Evolutionary conservation across 495 filamentous ascomycete species (phyloP).

Genomic region (Annulohypoxylon stygium): DNA sequence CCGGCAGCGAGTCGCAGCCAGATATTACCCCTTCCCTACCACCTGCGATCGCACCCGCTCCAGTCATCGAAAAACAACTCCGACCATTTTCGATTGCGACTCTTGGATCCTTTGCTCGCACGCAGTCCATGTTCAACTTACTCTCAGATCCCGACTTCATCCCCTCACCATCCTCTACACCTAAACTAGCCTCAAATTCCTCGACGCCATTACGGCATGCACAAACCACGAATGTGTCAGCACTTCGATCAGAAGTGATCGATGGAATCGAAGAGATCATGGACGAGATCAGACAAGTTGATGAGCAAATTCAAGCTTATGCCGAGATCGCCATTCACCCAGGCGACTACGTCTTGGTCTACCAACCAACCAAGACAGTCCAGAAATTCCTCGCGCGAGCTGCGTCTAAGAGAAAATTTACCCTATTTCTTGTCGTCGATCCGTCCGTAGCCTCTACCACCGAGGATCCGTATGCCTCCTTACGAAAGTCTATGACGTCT

Average conservation of each 20-base stretch:
- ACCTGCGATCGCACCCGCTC: constrained; percentile 40
- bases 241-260: constrained; percentile 87
- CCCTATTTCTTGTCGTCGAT: constrained; percentile 82
- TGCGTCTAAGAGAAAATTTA: constrained; percentile 86
- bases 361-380: constrained; percentile 82
- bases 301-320: constrained; percentile 88
- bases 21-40: constrained; percentile 41
- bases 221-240: constrained; percentile 57
- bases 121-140: constrained; percentile 85
- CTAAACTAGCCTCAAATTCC: constrained; percentile 53
- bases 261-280: constrained; percentile 91
- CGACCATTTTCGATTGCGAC: constrained; percentile 68
- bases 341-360: constrained; percentile 88
- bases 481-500: constrained; percentile 80
- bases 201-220: constrained; percentile 57
- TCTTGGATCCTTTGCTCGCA: constrained; percentile 67
- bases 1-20: constrained; percentile 63
- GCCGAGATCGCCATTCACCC: constrained; percentile 90
- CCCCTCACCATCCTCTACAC: constrained; percentile 53
- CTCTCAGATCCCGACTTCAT: constrained; percentile 63
- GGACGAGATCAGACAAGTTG: constrained; percentile 88
- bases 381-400: constrained; percentile 89
- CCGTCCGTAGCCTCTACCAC: constrained; percentile 57
- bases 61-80: constrained; percentile 46
- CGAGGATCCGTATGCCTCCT: constrained; percentile 58